Conservation (phyloP, 1,284 basidiomycete genomes). For the Sphagnurus paluster region DNA sequence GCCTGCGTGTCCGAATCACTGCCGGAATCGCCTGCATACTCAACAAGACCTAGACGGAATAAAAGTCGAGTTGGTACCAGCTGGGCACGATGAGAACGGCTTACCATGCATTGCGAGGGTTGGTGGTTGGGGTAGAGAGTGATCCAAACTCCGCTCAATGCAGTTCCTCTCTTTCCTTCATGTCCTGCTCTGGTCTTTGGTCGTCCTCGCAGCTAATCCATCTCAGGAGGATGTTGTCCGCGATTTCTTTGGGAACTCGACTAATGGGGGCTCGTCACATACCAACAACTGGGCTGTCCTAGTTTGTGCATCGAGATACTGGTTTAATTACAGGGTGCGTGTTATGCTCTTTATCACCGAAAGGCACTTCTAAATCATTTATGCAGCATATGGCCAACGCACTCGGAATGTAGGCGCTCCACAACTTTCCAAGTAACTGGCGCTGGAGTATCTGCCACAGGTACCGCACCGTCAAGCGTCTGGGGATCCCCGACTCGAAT, state of each 20-base stretch:
- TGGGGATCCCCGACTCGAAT: slow-evolving; percentile 97
- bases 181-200: slow-evolving; percentile 33
- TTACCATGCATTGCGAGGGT: slow-evolving; percentile 41
- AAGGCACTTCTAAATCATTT: not conserved
- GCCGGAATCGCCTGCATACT: slow-evolving; percentile 64
- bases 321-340: slow-evolving; percentile 97
- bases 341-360: not conserved
- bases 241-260: slow-evolving; percentile 37
- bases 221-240: slow-evolving; percentile 33
- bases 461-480: slow-evolving; percentile 97
- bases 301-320: slow-evolving; percentile 91
- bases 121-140: slow-evolving; percentile 18
- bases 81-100: slow-evolving; percentile 17
- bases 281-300: slow-evolving; percentile 99
- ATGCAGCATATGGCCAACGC: slow-evolving; percentile 97
- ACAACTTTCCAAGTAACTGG: not conserved
- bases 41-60: slow-evolving; percentile 51
- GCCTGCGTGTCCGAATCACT: slow-evolving; percentile 54
- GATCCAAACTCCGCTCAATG: slow-evolving; percentile 30
- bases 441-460: slow-evolving; percentile 35
- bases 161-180: slow-evolving; percentile 32
- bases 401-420: slow-evolving; percentile 77
- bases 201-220: slow-evolving; percentile 23
- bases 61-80: not conserved
- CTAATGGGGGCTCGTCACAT: slow-evolving; percentile 50